These are phyloP conservation scores for Fragosphaeria purpurea DNA, from an alignment of 2,329 filamentous ascomycete species.

Conservation along the genomic window DNA sequence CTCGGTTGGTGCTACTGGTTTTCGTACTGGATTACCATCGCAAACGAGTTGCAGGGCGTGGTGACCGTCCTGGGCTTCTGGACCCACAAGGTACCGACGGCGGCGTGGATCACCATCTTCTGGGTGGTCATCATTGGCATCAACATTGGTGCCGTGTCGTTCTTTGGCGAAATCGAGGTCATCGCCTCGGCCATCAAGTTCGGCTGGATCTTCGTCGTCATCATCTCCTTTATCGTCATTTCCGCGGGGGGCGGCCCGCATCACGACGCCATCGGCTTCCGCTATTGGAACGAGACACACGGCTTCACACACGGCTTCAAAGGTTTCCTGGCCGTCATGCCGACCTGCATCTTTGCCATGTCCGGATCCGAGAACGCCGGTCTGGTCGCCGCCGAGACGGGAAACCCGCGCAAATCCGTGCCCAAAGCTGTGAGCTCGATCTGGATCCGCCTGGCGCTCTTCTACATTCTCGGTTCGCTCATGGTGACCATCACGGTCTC, in stretches of 20 bases:
- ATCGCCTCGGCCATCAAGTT: conserved; percentile 29
- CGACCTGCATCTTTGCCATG: conserved; percentile 34
- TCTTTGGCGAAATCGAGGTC: conserved; percentile 13
- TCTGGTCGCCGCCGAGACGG: conserved; percentile 60
- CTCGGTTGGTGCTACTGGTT: conserved; percentile 43
- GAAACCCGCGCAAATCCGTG: conserved; percentile 60
- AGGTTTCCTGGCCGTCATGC: conserved; percentile 45
- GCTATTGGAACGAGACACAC: conserved; percentile 7
- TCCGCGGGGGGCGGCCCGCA: conserved; percentile 28
- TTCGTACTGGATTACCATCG: conserved; percentile 31
- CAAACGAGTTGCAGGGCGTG: conserved; percentile 5
- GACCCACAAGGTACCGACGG: conserved; percentile 6
- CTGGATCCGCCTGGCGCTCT: conserved; percentile 21
- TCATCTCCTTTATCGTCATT: conserved; percentile 40
- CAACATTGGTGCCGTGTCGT: conserved; percentile 7
- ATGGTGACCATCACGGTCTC: conserved; percentile 40
- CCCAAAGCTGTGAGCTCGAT: conserved; percentile 77
- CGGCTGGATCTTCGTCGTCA: conserved; percentile 37
- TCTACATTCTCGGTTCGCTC: conserved; percentile 42
- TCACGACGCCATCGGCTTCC: conserved; percentile 8
- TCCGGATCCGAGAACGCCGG: conserved; percentile 64
- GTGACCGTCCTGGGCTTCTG: conserved; percentile 6
- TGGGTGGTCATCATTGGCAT: conserved; percentile 8
- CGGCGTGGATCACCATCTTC: conserved; percentile 4
- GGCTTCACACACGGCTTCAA: conserved; percentile 38